These are phyloP conservation scores for Lithocarpus polystachyus DNA, from an alignment of 306 rosid species.

Conservation along the genomic window DNA sequence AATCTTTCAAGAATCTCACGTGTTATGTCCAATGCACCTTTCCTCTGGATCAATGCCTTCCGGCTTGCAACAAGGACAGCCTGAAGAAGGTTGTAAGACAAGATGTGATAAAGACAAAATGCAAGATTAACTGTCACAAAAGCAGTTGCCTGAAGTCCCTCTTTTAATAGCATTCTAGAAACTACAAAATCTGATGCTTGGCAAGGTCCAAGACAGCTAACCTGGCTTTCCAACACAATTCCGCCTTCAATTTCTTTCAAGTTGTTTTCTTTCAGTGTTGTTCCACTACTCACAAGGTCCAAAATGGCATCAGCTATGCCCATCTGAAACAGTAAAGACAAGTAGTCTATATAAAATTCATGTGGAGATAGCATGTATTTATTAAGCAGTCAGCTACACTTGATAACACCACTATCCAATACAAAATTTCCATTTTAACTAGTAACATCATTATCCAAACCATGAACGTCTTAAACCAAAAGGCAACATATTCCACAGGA, in stretches of 20 bases:
- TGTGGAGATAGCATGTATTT: neutral
- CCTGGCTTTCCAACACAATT: slow-evolving; percentile 82
- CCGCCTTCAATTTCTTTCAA: slow-evolving; percentile 95
- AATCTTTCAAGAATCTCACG: slow-evolving; percentile 94
- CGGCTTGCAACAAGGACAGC: slow-evolving; percentile 92
- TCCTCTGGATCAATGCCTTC: slow-evolving; percentile 61
- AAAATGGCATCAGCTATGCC: slow-evolving; percentile 97
- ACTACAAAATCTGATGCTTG: neutral
- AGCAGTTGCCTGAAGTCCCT: slow-evolving; percentile 7
- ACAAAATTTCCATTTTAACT: neutral
- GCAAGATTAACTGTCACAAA: neutral
- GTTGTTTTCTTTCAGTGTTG: slow-evolving; percentile 77
- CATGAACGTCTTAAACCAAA: neutral
- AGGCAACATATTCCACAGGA: neutral
- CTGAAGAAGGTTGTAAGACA: slow-evolving; percentile 43
- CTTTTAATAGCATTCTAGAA: slow-evolving; percentile 2
- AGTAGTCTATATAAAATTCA: neutral
- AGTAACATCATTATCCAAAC: neutral
- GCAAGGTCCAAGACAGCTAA: slow-evolving; percentile 30
- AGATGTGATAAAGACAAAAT: slow-evolving; percentile 18
- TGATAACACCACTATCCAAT: neutral
- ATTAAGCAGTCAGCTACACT: neutral
- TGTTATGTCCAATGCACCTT: slow-evolving; percentile 78
- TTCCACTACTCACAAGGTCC: slow-evolving; percentile 97
- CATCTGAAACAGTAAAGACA: slow-evolving; percentile 55